Percentiles rank a stretch among this genome's conserved stretches.
Evolutionary conservation across 1,284 basidiomycete genomes (phyloP).

Genomic region (Rhizoctonia solani): DNA sequence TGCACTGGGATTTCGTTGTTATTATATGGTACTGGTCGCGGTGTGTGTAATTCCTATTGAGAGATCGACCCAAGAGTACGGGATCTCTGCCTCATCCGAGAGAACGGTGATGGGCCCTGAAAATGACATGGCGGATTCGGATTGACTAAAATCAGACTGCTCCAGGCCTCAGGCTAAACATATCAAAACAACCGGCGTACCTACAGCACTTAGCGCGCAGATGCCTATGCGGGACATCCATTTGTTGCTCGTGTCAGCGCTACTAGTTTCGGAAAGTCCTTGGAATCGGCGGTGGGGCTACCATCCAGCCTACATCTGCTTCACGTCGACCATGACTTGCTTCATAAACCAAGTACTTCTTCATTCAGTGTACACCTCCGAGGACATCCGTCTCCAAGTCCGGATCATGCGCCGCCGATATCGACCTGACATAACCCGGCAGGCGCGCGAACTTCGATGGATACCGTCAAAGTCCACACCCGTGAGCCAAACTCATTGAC

Average conservation of each 20-base stretch:
- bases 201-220: not conserved
- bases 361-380: constrained; percentile 10
- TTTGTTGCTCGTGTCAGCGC: not conserved
- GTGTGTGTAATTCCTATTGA: not conserved
- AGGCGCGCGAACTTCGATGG: constrained; percentile 9
- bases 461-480: constrained; percentile 2
- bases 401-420: constrained; percentile 17
- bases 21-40: not conserved
- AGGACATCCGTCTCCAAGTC: constrained; percentile 14
- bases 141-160: too few relatives aligned
- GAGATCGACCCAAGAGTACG: not conserved
- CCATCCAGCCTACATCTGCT: not conserved
- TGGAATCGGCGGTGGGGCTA: not conserved
- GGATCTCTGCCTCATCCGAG: not conserved
- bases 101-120: too few relatives aligned
- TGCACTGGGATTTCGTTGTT: not conserved
- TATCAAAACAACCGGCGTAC: not conserved
- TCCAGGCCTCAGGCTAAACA: not conserved
- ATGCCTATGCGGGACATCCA: not conserved
- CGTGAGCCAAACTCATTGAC: not conserved
- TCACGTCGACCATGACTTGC: not conserved
- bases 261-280: not conserved
- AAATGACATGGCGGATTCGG: too few relatives aligned
- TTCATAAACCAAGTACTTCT: constrained; percentile 1
- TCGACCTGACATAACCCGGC: constrained; percentile 11